phyloP scores from a whole-genome alignment of 805 yeast species.

The Barnettozyma siamensis region DNA sequence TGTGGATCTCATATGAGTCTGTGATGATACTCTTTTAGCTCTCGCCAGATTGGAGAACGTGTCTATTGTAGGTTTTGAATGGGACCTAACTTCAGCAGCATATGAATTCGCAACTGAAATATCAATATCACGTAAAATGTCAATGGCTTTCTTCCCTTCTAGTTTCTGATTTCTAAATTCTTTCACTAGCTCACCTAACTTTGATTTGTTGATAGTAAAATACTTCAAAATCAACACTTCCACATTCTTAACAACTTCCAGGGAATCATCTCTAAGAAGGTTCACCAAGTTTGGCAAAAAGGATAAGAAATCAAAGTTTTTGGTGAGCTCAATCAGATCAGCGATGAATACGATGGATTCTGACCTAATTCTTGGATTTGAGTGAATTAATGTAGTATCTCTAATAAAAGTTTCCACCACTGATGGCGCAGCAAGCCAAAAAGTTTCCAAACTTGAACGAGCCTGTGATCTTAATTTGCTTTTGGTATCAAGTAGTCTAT shows the following conservation, averaged over 20 bases:
- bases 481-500: constrained; percentile 38
- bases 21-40: constrained; percentile 2
- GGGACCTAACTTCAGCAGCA: constrained; percentile 11
- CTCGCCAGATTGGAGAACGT: constrained; percentile 20
- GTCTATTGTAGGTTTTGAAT: constrained; percentile 21
- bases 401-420: constrained; percentile 41
- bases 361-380: constrained; percentile 32
- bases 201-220: constrained; percentile 18
- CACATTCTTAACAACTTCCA: constrained; percentile 22
- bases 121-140: constrained; percentile 19
- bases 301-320: constrained; percentile 28
- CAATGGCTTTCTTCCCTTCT: constrained; percentile 14
- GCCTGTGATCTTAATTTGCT: constrained; percentile 37
- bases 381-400: constrained; percentile 38
- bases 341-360: constrained; percentile 42
- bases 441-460: constrained; percentile 44
- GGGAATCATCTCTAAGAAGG: constrained; percentile 21
- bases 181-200: constrained; percentile 12
- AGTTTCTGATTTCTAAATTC: constrained; percentile 22
- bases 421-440: constrained; percentile 46
- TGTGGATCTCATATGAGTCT: constrained; percentile 2
- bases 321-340: constrained; percentile 34
- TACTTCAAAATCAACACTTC: constrained; percentile 23
- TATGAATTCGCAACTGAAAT: constrained; percentile 15
- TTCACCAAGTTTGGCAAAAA: constrained; percentile 24